Percentiles rank a stretch among this genome's conserved stretches.
Conservation (phyloP, 208 protist species). For the Naegleria gruberi region DNA sequence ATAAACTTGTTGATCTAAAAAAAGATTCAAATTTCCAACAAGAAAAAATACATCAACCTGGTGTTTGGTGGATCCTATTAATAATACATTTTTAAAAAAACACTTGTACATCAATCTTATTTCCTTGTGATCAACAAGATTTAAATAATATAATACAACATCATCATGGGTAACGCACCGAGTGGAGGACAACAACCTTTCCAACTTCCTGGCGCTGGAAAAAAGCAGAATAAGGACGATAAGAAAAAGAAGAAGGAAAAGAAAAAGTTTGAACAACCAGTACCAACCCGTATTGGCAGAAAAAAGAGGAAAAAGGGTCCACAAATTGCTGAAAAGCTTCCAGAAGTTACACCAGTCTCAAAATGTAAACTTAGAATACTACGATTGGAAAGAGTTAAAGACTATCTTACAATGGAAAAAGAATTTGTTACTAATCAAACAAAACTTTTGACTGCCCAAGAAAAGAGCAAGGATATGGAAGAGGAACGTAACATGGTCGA, state of each 20-base stretch:
- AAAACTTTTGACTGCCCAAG: neutral
- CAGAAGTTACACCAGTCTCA: slow-evolving; percentile 83
- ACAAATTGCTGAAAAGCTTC: slow-evolving; percentile 42
- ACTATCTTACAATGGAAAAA: slow-evolving; percentile 98
- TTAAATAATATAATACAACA: neutral
- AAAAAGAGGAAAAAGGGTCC: slow-evolving; percentile 36
- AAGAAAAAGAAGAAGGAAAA: slow-evolving; percentile 49
- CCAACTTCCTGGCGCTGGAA: neutral
- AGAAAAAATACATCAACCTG: neutral
- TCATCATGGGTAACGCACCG: neutral
- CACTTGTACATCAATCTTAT: no score
- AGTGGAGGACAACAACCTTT: neutral
- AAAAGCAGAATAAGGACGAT: neutral
- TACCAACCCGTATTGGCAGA: slow-evolving; percentile 79
- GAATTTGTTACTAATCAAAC: slow-evolving; percentile 87
- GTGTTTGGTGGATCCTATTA: neutral
- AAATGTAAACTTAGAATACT: slow-evolving; percentile 95
- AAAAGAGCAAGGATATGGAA: slow-evolving; percentile 33
- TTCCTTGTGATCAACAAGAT: no score
- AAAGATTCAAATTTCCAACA: neutral
- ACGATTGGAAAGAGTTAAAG: slow-evolving; percentile 95
- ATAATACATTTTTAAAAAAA: neutral
- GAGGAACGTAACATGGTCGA: slow-evolving; percentile 92
- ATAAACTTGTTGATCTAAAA: neutral
- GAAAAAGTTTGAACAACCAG: slow-evolving; percentile 88